These are phyloP conservation scores for Hemileia vastatrix DNA, from an alignment of 1,284 basidiomycete genomes.

Conservation along the genomic window DNA sequence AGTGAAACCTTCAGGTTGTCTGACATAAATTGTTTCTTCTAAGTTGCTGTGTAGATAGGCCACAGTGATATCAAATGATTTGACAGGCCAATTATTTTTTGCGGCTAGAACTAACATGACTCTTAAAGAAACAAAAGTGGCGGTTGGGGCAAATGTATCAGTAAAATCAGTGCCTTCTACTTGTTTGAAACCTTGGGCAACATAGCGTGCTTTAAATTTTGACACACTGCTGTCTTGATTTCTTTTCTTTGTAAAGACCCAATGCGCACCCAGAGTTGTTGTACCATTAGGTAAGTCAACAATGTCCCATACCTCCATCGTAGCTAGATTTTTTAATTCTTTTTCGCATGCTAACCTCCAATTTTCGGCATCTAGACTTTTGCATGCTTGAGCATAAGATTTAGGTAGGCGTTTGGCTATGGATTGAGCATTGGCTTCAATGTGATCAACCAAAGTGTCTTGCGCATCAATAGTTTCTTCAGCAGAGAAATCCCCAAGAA, in stretches of 20 bases:
- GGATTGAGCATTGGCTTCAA: too few relatives aligned
- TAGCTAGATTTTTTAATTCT: not conserved
- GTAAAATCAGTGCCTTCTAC: not conserved
- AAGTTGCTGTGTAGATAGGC: slow-evolving; percentile 9
- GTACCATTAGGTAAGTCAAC: not conserved
- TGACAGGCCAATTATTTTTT: not conserved
- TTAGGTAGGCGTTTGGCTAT: too few relatives aligned
- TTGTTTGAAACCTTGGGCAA: not conserved
- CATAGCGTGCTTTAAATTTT: not conserved
- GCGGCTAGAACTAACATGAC: not conserved
- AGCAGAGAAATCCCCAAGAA: too few relatives aligned
- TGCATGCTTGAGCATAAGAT: too few relatives aligned
- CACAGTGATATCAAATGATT: slow-evolving; percentile 7
- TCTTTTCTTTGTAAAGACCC: slow-evolving; percentile 8
- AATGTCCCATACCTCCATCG: not conserved
- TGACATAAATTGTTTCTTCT: slow-evolving; percentile 6
- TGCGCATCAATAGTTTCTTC: too few relatives aligned
- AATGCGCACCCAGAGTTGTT: not conserved
- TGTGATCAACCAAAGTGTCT: too few relatives aligned
- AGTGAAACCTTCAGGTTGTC: not conserved
- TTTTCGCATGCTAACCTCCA: too few relatives aligned
- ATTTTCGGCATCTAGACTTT: too few relatives aligned
- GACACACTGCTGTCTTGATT: not conserved
- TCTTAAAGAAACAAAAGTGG: not conserved
- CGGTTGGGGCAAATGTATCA: not conserved